These are phyloP conservation scores for Uronychia setigera DNA, from an alignment of 73 alveolate genomes.

Conservation along the genomic window DNA sequence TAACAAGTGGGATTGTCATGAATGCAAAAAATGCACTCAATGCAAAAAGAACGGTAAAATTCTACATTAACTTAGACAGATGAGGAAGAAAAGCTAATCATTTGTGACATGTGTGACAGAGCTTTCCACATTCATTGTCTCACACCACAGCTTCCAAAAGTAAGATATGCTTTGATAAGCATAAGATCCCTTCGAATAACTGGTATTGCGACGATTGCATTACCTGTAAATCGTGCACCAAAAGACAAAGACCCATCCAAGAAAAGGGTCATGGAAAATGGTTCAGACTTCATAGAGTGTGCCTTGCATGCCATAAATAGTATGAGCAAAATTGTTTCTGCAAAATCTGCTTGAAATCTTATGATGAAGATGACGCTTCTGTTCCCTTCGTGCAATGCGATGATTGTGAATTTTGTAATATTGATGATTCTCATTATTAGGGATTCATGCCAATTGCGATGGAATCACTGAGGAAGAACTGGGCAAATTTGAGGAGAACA, in stretches of 20 bases:
- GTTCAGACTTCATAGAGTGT: slow-evolving; percentile 5
- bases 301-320: slow-evolving; percentile 26
- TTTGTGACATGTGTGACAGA: slow-evolving; percentile 59
- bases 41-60: slow-evolving; percentile 19
- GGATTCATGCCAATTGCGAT: slow-evolving; percentile 54
- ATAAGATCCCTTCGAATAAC: slow-evolving; percentile 19
- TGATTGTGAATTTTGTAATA: too few species aligned
- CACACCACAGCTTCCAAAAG: slow-evolving; percentile 38
- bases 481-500: slow-evolving; percentile 20
- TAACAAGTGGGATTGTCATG: slow-evolving; percentile 47
- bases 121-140: slow-evolving; percentile 49
- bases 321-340: slow-evolving; percentile 31
- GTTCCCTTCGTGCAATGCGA: slow-evolving; percentile 44
- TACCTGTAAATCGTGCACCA: slow-evolving; percentile 29
- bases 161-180: too few species aligned
- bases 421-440: too few species aligned
- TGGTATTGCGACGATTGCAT: slow-evolving; percentile 54
- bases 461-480: slow-evolving; percentile 29
- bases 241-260: too few species aligned
- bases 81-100: slow-evolving; percentile 44
- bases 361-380: slow-evolving; percentile 5
- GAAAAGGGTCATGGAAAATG: not conserved
- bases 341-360: slow-evolving; percentile 28
- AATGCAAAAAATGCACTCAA: slow-evolving; percentile 42
- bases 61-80: not conserved